Evolutionary conservation across 2,329 filamentous ascomycete species (phyloP).

Genomic region (Clonostachys solani): DNA sequence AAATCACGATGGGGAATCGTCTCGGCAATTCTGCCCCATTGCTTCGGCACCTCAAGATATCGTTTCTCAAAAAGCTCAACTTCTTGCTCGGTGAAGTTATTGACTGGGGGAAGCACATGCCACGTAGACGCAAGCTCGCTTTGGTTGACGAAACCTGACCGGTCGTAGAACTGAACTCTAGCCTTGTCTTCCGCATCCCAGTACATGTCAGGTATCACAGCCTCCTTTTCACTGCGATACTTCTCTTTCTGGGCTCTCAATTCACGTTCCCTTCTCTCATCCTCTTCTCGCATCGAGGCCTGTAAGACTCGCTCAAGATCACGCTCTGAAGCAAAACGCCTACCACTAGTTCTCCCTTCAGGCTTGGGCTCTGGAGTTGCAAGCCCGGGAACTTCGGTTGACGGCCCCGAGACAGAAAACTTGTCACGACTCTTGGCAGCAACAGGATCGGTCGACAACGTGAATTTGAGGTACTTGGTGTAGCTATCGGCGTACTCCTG

Average conservation of each 20-base stretch:
- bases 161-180: constrained; percentile 58
- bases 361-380: constrained; percentile 49
- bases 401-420: constrained; percentile 35
- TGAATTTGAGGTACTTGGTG: constrained; percentile 48
- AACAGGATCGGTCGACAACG: constrained; percentile 48
- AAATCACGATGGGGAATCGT: constrained; percentile 65
- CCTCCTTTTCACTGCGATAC: constrained; percentile 73
- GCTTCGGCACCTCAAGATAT: constrained; percentile 74
- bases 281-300: constrained; percentile 67
- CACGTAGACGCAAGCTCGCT: constrained; percentile 66
- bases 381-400: constrained; percentile 23
- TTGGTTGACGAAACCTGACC: constrained; percentile 58
- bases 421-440: constrained; percentile 52
- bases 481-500: constrained; percentile 43
- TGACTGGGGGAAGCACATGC: constrained; percentile 66
- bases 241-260: constrained; percentile 61
- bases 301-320: constrained; percentile 69
- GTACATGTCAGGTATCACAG: constrained; percentile 67
- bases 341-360: constrained; percentile 49
- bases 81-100: constrained; percentile 73
- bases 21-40: constrained; percentile 75
- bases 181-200: constrained; percentile 57
- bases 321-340: constrained; percentile 65
- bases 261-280: constrained; percentile 66
- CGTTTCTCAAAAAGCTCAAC: constrained; percentile 66